Base-by-base conservation (phyloP, 2,329 filamentous ascomycete species). In the Aspergillus sp. region DNA sequence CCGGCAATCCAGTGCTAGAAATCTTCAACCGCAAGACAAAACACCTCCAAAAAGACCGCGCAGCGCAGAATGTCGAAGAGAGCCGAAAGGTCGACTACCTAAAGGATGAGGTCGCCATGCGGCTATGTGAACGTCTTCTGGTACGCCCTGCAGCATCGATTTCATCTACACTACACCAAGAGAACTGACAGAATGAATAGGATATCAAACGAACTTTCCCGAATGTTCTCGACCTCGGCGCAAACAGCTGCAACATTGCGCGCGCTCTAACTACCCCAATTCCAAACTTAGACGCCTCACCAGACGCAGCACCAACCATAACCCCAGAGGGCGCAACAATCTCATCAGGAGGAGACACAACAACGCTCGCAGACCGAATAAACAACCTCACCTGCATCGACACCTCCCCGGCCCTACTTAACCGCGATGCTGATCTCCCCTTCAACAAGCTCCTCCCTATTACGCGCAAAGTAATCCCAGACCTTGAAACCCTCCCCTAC, bases 191-290 rank as follows among this genome's bases (percentile, higher is more conserved):
- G 48, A 18, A 53, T 39, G 64, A 38, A 39, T 8, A 93, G 90
- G 93, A 98, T 71, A 96, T 99, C 79, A 96, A 96, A 68, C 89
- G 95, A 32, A 82, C 86, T 56, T 97, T 96, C 67, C 85, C 89
- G 44, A 83, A 85, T 63, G 91, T 92, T 22, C 89, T 99, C 59
- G 95, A 99, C 74, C 86, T 97, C 32, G 95, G 95, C 61, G 93
- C 95, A 61, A 96, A 98, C 73, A 91, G 93, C 60, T 97, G 93
- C 82, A 96, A 97, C 75, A 87, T 99, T 60, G 93, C 93, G 18
- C 87, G 89, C 61, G 89, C 90, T 56, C 83, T 98, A 45, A 89
- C 88, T 65, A 80, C 49, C 80, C 86, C 62, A 81, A 86, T 91
- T 69, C 85, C 51, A n/a, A 20, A 20, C 30, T 24, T 32, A 22